phyloP scores from a whole-genome alignment of 2,329 filamentous ascomycete species.

The Juglanconis juglandina region DNA sequence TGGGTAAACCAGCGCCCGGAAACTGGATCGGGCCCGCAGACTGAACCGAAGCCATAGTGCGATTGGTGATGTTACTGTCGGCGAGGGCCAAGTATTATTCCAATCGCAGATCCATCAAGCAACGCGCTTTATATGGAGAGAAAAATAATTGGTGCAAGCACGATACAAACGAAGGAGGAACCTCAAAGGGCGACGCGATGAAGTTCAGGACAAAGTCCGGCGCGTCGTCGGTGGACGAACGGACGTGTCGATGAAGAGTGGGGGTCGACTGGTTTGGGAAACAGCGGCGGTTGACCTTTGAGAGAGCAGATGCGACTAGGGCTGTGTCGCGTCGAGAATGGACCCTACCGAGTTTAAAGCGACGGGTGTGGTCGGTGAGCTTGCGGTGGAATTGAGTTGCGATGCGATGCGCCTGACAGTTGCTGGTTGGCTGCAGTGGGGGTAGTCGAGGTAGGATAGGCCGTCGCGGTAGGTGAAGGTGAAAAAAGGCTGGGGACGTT shows the following conservation, averaged over 20 bases:
- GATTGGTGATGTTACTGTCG: slow-evolving; percentile 21
- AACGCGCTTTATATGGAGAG: slow-evolving; percentile 6
- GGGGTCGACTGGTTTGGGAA: background rate
- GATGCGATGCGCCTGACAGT: slow-evolving; percentile 7
- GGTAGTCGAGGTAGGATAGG: background rate
- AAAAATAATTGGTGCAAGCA: background rate
- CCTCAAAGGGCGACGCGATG: slow-evolving; percentile 9
- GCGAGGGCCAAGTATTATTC: slow-evolving; percentile 24
- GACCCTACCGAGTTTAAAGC: background rate
- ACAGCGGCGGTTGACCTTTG: background rate
- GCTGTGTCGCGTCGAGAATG: slow-evolving; percentile 4
- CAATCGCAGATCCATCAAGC: slow-evolving; percentile 35
- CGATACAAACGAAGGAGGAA: background rate
- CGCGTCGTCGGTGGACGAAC: slow-evolving; percentile 12
- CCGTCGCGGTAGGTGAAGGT: slow-evolving; percentile 2
- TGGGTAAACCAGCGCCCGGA: slow-evolving; percentile 46
- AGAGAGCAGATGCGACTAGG: slow-evolving; percentile 4
- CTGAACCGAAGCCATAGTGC: slow-evolving; percentile 77
- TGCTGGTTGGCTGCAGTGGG: slow-evolving; percentile 17
- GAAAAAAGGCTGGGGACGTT: slow-evolving; percentile 6
- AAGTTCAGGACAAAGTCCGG: slow-evolving; percentile 1
- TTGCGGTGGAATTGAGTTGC: slow-evolving; percentile 1
- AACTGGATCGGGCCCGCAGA: slow-evolving; percentile 65
- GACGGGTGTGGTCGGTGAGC: background rate
- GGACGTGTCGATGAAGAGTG: slow-evolving; percentile 9